Conservation (phyloP, 768 basidiomycete genomes). For the Rhizopogon sp. region DNA sequence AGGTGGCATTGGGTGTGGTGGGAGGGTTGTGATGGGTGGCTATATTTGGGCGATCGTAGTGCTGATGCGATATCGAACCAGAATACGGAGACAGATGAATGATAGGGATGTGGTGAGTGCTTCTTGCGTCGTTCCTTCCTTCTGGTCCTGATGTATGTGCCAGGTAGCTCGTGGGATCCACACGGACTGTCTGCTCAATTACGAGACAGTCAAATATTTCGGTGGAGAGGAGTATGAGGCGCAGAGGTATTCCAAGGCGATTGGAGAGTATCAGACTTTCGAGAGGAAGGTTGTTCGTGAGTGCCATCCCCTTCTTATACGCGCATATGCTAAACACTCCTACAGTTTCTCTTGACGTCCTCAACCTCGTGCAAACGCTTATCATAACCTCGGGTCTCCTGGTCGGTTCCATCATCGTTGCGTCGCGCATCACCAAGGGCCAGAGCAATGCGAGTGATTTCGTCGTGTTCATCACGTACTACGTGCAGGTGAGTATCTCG, state of each 20-base stretch:
- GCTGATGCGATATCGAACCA: constrained; percentile 70
- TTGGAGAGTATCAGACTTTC: constrained; percentile 66
- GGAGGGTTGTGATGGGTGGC: constrained; percentile 66
- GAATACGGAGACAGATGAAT: constrained; percentile 73
- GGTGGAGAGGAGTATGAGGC: constrained; percentile 81
- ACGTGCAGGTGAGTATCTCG: constrained; percentile 55
- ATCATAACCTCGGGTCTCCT: constrained; percentile 81
- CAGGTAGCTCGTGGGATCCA: constrained; percentile 78
- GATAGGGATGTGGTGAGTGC: constrained; percentile 67
- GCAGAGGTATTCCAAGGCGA: constrained; percentile 63
- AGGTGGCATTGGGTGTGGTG: constrained; percentile 62
- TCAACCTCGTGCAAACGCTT: constrained; percentile 77
- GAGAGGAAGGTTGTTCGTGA: constrained; percentile 72
- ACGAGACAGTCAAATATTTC: constrained; percentile 87
- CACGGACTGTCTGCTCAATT: constrained; percentile 75
- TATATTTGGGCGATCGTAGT: constrained; percentile 47
- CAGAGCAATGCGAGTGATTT: constrained; percentile 54
- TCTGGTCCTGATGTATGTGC: neutral
- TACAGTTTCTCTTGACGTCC: constrained; percentile 61
- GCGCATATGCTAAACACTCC: neutral
- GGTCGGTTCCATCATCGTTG: constrained; percentile 72
- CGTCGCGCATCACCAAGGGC: constrained; percentile 55
- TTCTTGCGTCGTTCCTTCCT: neutral
- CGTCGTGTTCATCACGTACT: constrained; percentile 78
- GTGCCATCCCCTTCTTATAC: constrained; percentile 17